Percentiles rank a stretch among this genome's conserved stretches.
phyloP scores from a whole-genome alignment of 208 protist species.

The Acanthamoeba sp. region DNA sequence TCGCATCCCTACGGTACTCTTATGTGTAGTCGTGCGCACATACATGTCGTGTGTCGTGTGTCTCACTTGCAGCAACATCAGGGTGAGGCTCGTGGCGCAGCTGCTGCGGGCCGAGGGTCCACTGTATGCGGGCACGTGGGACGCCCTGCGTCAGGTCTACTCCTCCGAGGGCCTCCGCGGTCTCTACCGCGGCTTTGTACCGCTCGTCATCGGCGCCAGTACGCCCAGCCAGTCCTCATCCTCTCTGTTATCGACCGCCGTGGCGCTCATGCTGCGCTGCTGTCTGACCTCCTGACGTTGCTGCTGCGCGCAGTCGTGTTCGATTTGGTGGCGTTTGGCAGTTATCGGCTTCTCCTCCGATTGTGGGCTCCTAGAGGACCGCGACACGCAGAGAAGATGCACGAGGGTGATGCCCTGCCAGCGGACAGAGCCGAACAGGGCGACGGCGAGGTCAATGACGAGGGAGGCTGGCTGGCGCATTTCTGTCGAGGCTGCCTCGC shows the following conservation, averaged over 20 bases:
- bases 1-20: neutral
- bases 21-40: neutral
- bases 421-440: no score
- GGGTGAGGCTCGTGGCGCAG: conserved; percentile 1
- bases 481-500: neutral
- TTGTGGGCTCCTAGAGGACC: neutral
- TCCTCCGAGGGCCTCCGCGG: neutral
- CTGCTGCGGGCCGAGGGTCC: conserved; percentile 15
- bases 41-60: no score
- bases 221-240: neutral
- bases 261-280: neutral
- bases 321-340: neutral
- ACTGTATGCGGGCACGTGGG: neutral
- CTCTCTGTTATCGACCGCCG: neutral
- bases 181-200: neutral
- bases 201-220: conserved; percentile 5
- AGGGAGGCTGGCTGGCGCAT: neutral
- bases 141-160: neutral
- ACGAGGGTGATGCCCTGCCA: neutral
- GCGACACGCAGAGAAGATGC: neutral
- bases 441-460: neutral
- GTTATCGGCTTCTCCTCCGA: neutral
- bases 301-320: conserved; percentile 1
- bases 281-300: neutral
- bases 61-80: neutral